Percentiles rank a stretch among this genome's conserved stretches.
phyloP scores from a whole-genome alignment of 345 rosid genomes.

The Aethionema arabicum region DNA sequence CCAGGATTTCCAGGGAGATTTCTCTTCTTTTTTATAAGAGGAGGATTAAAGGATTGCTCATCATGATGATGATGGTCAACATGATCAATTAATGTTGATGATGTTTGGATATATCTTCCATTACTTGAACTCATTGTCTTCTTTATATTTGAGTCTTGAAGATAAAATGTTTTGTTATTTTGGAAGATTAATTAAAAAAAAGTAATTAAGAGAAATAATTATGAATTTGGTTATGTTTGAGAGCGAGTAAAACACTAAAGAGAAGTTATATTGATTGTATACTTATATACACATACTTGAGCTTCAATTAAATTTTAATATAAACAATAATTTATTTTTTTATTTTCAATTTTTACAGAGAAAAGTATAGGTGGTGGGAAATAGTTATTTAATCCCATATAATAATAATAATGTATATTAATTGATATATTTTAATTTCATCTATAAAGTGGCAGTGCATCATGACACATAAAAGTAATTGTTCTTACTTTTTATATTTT shows the following conservation, averaged over 20 bases:
- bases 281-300: constrained; percentile 23
- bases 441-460: constrained; percentile 38
- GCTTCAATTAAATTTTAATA: no score
- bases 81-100: constrained; percentile 28
- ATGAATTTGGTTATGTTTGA: constrained; percentile 17
- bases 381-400: constrained; percentile 6
- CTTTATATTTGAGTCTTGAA: constrained; percentile 28
- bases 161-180: constrained; percentile 17
- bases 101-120: constrained; percentile 34
- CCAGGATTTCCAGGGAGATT: constrained; percentile 99
- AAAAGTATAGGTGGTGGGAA: constrained; percentile 30
- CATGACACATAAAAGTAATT: constrained; percentile 72
- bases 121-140: constrained; percentile 26
- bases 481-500: constrained; percentile 51
- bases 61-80: constrained; percentile 30
- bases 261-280: constrained; percentile 25
- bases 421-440: background rate
- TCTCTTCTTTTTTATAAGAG: constrained; percentile 74
- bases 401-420: background rate
- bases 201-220: constrained; percentile 5
- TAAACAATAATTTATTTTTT: background rate
- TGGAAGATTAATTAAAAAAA: background rate
- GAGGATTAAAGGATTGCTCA: constrained; percentile 40
- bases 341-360: background rate
- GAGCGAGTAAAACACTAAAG: constrained; percentile 27